phyloP scores from a whole-genome alignment of 768 basidiomycete species.

The Coprinopsis strossmayeri region DNA sequence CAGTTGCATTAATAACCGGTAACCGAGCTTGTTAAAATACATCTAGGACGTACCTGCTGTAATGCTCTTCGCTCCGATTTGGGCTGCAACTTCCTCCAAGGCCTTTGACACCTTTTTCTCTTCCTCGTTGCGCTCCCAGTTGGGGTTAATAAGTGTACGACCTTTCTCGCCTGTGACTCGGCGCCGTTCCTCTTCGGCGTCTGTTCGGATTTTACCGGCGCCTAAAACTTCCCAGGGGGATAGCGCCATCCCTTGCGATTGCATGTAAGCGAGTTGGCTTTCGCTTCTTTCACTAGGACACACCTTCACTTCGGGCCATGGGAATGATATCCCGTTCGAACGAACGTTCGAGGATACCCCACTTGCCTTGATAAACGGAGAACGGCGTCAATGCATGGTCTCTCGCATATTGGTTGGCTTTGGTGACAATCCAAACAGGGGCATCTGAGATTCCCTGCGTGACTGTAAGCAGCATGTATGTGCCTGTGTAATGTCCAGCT shows the following conservation, averaged over 20 bases:
- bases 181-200: conserved; percentile 33
- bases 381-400: conserved; percentile 43
- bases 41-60: conserved; percentile 34
- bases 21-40: not conserved
- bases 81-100: conserved; percentile 42
- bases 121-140: conserved; percentile 43
- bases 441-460: conserved; percentile 32
- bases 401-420: conserved; percentile 42
- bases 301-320: conserved; percentile 36
- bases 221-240: conserved; percentile 29
- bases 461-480: too few relatives aligned
- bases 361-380: conserved; percentile 41
- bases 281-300: conserved; percentile 19
- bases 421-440: conserved; percentile 40
- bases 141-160: conserved; percentile 21
- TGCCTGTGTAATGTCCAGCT: too few relatives aligned
- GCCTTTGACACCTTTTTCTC: conserved; percentile 36
- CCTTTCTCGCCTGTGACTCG: conserved; percentile 31
- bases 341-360: conserved; percentile 35
- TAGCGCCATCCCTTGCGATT: conserved; percentile 23
- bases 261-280: conserved; percentile 13
- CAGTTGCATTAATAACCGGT: not conserved
- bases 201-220: conserved; percentile 44
- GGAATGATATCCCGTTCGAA: conserved; percentile 48
- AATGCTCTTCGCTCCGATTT: conserved; percentile 42